These are phyloP conservation scores for Polytolypa hystricis DNA, from an alignment of 2,329 filamentous ascomycete genomes.

Conservation along the genomic window DNA sequence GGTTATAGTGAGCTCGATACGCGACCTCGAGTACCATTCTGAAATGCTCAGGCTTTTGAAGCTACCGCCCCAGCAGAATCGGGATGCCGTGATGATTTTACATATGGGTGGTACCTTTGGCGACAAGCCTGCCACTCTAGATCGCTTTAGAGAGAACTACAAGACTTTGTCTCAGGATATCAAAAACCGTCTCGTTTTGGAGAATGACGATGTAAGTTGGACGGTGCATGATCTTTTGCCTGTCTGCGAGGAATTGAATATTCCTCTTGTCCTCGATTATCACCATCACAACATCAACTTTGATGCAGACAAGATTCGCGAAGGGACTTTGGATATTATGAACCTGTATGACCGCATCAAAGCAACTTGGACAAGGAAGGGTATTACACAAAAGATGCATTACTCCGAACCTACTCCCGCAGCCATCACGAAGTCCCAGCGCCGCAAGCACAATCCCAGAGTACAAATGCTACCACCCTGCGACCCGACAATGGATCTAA, in stretches of 20 bases:
- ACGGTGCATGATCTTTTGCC: conserved; percentile 85
- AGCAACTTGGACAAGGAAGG: conserved; percentile 72
- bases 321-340: conserved; percentile 75
- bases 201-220: conserved; percentile 92
- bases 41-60: conserved; percentile 70
- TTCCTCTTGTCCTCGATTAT: conserved; percentile 82
- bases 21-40: conserved; percentile 79
- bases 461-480: conserved; percentile 76
- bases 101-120: conserved; percentile 90
- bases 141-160: conserved; percentile 70
- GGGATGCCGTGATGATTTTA: conserved; percentile 85
- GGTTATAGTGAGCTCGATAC: conserved; percentile 64
- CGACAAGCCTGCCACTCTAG: conserved; percentile 67
- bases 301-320: conserved; percentile 58
- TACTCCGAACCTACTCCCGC: conserved; percentile 71
- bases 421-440: conserved; percentile 66
- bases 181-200: conserved; percentile 72
- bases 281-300: conserved; percentile 96
- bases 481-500: conserved; percentile 75
- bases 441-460: conserved; percentile 74
- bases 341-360: conserved; percentile 63
- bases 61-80: conserved; percentile 65
- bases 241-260: conserved; percentile 85
- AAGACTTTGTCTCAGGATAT: conserved; percentile 53
- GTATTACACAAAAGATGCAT: conserved; percentile 91